These are phyloP conservation scores for Solanum corneliomulleri DNA, from an alignment of 257 asterid species.

Conservation along the genomic window DNA sequence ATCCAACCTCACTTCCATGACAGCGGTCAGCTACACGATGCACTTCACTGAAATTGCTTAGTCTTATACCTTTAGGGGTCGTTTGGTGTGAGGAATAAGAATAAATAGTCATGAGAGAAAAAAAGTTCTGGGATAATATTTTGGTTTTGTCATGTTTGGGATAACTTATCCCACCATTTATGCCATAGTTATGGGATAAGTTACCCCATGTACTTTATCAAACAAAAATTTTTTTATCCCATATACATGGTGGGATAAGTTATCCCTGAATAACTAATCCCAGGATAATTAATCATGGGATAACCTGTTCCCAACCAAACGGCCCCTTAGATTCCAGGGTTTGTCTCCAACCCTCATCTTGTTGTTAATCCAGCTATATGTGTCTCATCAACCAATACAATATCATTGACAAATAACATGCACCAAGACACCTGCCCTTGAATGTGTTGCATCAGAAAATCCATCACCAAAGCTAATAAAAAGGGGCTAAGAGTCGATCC, in stretches of 20 bases:
- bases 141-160: not conserved
- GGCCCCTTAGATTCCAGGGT: not conserved
- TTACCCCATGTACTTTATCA: too few relatives aligned
- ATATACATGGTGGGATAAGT: not conserved
- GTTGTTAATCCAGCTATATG: not conserved
- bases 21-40: not conserved
- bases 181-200: not conserved
- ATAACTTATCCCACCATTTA: not conserved
- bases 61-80: not conserved
- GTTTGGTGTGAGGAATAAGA: not conserved
- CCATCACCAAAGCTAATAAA: not conserved
- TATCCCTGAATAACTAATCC: not conserved
- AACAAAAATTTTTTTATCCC: not conserved
- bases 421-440: not conserved
- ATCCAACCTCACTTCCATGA: not conserved
- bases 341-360: not conserved
- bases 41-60: not conserved
- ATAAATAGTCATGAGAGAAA: not conserved
- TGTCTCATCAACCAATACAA: not conserved
- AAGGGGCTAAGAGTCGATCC: not conserved
- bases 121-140: too few relatives aligned
- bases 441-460: not conserved
- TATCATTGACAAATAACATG: not conserved
- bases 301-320: not conserved
- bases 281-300: not conserved